These are phyloP conservation scores for Fraxinus floribunda DNA, from an alignment of 305 asterid genomes.

Conservation along the genomic window DNA sequence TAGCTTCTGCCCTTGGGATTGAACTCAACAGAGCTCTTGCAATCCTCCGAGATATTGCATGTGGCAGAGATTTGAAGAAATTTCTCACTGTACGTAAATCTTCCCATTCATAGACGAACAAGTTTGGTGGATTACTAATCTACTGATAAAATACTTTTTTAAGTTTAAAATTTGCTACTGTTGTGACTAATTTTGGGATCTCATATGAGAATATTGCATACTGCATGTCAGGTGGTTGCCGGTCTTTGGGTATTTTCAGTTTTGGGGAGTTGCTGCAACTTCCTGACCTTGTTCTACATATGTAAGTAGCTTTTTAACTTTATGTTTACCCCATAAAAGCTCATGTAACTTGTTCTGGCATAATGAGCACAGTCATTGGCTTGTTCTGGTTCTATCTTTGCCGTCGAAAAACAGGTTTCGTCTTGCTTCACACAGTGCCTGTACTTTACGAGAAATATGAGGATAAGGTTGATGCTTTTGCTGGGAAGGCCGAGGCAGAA, in stretches of 20 bases:
- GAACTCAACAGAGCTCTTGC: constrained; percentile 70
- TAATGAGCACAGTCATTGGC: neutral
- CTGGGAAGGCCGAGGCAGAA: constrained; percentile 79
- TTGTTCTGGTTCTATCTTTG: constrained; percentile 5
- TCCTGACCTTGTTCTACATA: constrained; percentile 73
- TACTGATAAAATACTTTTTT: neutral
- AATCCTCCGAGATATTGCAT: constrained; percentile 60
- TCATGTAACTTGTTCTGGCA: neutral
- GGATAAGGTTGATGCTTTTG: constrained; percentile 78
- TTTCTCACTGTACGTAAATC: constrained; percentile 59
- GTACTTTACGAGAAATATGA: constrained; percentile 74
- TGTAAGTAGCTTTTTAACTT: constrained; percentile 37
- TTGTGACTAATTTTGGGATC: neutral
- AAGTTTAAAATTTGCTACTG: neutral
- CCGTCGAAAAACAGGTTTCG: constrained; percentile 42
- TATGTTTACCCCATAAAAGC: neutral
- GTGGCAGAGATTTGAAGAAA: constrained; percentile 72
- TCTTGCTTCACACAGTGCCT: constrained; percentile 76
- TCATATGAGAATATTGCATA: neutral
- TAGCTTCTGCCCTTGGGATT: constrained; percentile 65
- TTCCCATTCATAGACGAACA: neutral
- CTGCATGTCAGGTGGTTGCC: constrained; percentile 52
- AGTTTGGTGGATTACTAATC: neutral
- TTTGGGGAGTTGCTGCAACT: constrained; percentile 70
- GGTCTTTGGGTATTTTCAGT: constrained; percentile 71